These are phyloP conservation scores for Ogataea angusta DNA, from an alignment of 805 yeast species.

Conservation along the genomic window DNA sequence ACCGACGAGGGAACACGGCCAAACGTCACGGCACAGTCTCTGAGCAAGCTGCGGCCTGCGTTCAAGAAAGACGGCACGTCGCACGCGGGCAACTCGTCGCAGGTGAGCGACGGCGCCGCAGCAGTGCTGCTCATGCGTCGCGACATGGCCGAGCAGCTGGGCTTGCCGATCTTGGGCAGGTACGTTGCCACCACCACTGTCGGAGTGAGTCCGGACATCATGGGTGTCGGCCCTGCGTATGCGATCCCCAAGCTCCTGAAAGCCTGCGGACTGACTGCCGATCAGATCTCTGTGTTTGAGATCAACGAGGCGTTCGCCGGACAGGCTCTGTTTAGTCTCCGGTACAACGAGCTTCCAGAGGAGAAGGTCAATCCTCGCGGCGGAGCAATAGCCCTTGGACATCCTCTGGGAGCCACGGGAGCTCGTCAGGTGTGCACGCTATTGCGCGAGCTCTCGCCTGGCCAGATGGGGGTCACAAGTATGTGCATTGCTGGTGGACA, in stretches of 20 bases:
- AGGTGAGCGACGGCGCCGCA: constrained; percentile 94
- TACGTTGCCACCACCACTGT: constrained; percentile 74
- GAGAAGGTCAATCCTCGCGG: constrained; percentile 85
- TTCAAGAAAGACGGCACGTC: constrained; percentile 82
- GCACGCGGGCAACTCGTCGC: constrained; percentile 96
- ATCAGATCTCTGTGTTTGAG: constrained; percentile 76
- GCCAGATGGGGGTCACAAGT: constrained; percentile 85
- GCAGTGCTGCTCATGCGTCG: constrained; percentile 83
- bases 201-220: constrained; percentile 95
- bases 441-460: constrained; percentile 71
- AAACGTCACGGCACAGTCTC: constrained; percentile 75
- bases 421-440: constrained; percentile 92
- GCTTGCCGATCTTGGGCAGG: constrained; percentile 73
- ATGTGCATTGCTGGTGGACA: constrained; percentile 99
- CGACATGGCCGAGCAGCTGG: constrained; percentile 72
- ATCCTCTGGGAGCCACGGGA: constrained; percentile 82
- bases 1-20: constrained; percentile 78
- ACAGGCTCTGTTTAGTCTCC: constrained; percentile 78
- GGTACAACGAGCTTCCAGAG: constrained; percentile 59
- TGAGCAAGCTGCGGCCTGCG: constrained; percentile 80
- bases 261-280: constrained; percentile 42
- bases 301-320: constrained; percentile 97
- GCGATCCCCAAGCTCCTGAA: constrained; percentile 83
- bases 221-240: constrained; percentile 97
- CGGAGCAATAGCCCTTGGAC: constrained; percentile 96